Evolutionary conservation across 257 asterid genomes (phyloP), one percentile per base, ranked within the genome.

Genomic region (Verbena officinalis): DNA sequence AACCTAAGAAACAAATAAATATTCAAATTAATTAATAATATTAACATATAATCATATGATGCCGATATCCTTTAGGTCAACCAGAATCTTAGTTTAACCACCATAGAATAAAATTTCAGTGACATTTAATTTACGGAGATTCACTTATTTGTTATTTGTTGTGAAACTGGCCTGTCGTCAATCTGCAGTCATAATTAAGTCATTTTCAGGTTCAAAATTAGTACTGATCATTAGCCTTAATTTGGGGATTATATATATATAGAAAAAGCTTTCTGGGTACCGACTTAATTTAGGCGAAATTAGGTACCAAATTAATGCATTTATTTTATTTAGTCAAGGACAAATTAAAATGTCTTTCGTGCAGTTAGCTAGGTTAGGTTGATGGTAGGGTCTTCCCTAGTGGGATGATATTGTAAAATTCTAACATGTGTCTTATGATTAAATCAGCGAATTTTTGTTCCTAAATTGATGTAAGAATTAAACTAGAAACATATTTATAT

Each of bases 21-120:
- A 27, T 27, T 27, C 33, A 27, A 27, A 27, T 27, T 2, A 27
- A 27, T 27, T 27, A 27, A 27, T 27, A n/a, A n/a, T 27, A 27
- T 27, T 27, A 2, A 27, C n/a, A 27, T 27, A 27, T 27, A 2
- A 5, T 27, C 33, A 27, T 5, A 27, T 27, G 33, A 27, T 27
- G 33, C 33, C 4, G 33, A 27, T 48, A 53, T 34, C 17, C 54
- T 42, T 40, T 52, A n/a, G 43, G 63, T 58, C 46, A 68, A 67
- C 62, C 46, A 58, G 78, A 73, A 75, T 75, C 80, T 75, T 75
- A 70, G 82, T 77, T 73, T 62, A 78, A 68, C 84, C 56, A 76
- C 77, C 53, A 50, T 64, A 20, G 23, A 4, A 61, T 36, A 13
- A 39, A 14, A 59, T 50, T 27, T 59, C 39, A 12, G 1, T 16